Evolutionary conservation across 1,284 basidiomycete genomes (phyloP), one percentile per base, ranked within the genome.

Genomic region (Phlebopus sp.): DNA sequence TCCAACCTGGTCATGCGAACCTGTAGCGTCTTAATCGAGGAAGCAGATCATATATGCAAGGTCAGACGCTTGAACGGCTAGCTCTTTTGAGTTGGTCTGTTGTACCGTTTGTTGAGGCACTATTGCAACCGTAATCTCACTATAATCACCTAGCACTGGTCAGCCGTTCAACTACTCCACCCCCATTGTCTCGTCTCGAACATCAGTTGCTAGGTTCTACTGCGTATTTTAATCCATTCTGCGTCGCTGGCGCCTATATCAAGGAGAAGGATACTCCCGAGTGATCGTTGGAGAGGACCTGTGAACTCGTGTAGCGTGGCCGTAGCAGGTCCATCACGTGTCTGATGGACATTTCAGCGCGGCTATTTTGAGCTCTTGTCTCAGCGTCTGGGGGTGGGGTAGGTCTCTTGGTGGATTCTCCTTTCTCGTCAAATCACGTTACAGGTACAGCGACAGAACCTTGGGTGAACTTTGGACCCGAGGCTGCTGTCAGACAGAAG

Each of bases 391-490:
- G 14, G 25, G 23, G 37, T 39, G 37, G 37, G 37, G 37, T 39
- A 39, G 25, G n/a, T n/a, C n/a, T n/a, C n/a, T 14, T 18, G 13
- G 21, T 21, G 21, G 6, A 14, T 15, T 14, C 37, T 39, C 25
- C 37, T 15, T 39, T 38, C 37, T n/a, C 18, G 14, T 23, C 18
- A 13, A 10, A 23, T 38, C 37, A 27, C 14, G 32, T 13, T 27
- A 38, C 23, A 25, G 37, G 10, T 14, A 9, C 23, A n/a, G 23
- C 23, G 37, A 42, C 44, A 43, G 38, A 42, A 39, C 44, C 21
- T 45, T 45, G 17, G 23, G 6, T 44, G 25, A 23, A 44, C 46
- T 32, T 31, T 46, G 23, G 48, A 31, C 29, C 32, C 15, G 34
- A 31, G 37, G 36, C 25, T 21, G 15, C 37, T 13, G n/a, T 25